Conservation (phyloP, 1,284 basidiomycete genomes). For the Cutaneotrichosporon sp. region DNA sequence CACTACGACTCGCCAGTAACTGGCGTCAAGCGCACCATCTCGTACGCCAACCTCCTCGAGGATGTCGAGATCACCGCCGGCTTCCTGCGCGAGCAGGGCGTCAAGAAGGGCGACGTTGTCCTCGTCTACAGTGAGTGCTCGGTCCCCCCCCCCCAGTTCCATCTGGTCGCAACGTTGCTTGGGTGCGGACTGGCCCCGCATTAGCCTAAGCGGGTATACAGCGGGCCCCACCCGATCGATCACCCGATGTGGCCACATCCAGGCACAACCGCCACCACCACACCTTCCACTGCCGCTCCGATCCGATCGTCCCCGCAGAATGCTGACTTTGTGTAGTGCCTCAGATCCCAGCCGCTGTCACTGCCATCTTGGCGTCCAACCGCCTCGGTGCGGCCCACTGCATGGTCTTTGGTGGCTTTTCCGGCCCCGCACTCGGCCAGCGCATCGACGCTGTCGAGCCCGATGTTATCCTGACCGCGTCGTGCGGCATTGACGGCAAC, state of each 20-base stretch:
- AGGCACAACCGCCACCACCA: neutral
- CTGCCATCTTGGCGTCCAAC: constrained; percentile 78
- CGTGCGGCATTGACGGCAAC: constrained; percentile 47
- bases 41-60: constrained; percentile 74
- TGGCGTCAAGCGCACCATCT: constrained; percentile 49
- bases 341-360: constrained; percentile 56
- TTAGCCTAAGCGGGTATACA: neutral
- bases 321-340: constrained; percentile 11
- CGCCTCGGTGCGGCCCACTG: constrained; percentile 92
- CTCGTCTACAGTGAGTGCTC: constrained; percentile 17
- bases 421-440: constrained; percentile 85
- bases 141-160: neutral
- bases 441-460: constrained; percentile 79
- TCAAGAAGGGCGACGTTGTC: constrained; percentile 91
- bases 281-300: neutral
- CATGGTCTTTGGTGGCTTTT: constrained; percentile 97
- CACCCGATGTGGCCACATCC: too few relatives aligned
- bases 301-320: neutral
- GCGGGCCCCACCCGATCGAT: neutral
- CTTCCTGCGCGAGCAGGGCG: constrained; percentile 75
- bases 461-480: constrained; percentile 82
- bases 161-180: too few relatives aligned
- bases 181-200: too few relatives aligned
- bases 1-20: constrained; percentile 23
- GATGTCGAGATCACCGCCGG: constrained; percentile 83